These are phyloP conservation scores for Hyaloperonospora arabidopsidis DNA, from an alignment of 352 stramenopile genomes.

Conservation along the genomic window DNA sequence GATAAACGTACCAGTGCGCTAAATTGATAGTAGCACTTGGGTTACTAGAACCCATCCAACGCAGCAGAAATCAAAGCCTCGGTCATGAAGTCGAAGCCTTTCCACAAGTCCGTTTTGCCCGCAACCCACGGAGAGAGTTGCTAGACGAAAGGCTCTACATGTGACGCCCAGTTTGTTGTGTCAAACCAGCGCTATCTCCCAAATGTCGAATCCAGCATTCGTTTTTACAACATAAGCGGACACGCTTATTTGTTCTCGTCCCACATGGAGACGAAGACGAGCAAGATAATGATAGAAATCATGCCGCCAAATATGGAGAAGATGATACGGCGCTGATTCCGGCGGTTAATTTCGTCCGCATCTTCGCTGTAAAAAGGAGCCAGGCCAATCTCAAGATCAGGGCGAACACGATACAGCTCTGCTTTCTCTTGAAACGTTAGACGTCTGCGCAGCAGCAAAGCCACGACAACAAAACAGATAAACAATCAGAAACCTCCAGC, in stretches of 20 bases:
- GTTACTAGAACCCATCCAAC: too few species aligned
- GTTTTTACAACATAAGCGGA: not conserved
- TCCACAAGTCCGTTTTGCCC: too few species aligned
- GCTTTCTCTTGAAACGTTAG: conserved; percentile 75
- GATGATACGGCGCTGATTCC: conserved; percentile 57
- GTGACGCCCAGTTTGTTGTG: too few species aligned
- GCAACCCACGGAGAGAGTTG: too few species aligned
- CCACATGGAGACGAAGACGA: conserved; percentile 64
- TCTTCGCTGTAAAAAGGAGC: conserved; percentile 54
- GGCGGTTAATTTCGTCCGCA: conserved; percentile 40
- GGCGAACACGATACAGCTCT: conserved; percentile 73
- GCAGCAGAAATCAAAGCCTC: too few species aligned
- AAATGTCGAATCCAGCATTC: not conserved
- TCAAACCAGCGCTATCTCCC: not conserved
- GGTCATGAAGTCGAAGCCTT: too few species aligned
- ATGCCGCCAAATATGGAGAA: conserved; percentile 71
- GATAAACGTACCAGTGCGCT: too few species aligned
- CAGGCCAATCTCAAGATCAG: conserved; percentile 70
- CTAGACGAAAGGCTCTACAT: too few species aligned
- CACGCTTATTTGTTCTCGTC: conserved; percentile 26
- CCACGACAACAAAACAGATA: not conserved
- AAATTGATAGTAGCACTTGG: too few species aligned
- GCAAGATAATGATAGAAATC: conserved; percentile 54
- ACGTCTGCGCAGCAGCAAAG: conserved; percentile 26
- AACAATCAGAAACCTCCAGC: not conserved